A percentile compares a stretch with the other conserved stretches of the same genome.
phyloP scores from a whole-genome alignment of 768 basidiomycete species.

The Lepiota brunneoincarnata region DNA sequence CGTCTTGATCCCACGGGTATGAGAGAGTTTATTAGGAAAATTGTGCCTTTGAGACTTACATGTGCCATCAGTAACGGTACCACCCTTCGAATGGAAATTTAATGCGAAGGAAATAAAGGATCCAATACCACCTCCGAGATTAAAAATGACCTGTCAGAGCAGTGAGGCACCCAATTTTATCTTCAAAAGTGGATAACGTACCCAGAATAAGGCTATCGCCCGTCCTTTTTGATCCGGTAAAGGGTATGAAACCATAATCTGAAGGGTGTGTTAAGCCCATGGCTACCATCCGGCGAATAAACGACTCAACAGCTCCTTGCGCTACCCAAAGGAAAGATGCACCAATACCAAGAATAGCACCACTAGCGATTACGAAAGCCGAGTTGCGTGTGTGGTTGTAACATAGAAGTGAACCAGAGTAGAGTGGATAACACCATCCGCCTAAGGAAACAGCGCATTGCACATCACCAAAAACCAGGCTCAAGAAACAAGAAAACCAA shows the following conservation, averaged over 20 bases:
- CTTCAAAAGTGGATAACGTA: neutral
- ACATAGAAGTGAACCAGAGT: constrained; percentile 25
- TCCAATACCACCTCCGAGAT: constrained; percentile 27
- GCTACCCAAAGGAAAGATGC: constrained; percentile 28
- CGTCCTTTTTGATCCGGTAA: constrained; percentile 25
- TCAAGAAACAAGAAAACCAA: neutral
- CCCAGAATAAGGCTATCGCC: constrained; percentile 27
- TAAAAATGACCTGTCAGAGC: constrained; percentile 22
- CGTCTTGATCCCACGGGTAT: constrained; percentile 15
- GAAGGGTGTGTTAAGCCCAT: neutral
- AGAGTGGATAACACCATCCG: constrained; percentile 26
- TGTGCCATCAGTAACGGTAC: constrained; percentile 27
- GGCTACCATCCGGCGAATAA: neutral
- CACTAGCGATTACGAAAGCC: constrained; percentile 25
- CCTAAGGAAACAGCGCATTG: constrained; percentile 10
- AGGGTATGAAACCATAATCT: constrained; percentile 30
- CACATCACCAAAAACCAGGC: neutral
- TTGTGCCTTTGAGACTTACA: constrained; percentile 15
- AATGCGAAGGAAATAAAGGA: constrained; percentile 27
- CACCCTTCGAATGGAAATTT: constrained; percentile 25
- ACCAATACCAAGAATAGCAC: constrained; percentile 26
- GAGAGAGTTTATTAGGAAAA: neutral
- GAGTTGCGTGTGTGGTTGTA: constrained; percentile 27
- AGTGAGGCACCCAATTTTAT: neutral
- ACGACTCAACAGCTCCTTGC: constrained; percentile 23